Evolutionary conservation across 129 eudicot species (phyloP).

Genomic region (Artemisia annua): DNA sequence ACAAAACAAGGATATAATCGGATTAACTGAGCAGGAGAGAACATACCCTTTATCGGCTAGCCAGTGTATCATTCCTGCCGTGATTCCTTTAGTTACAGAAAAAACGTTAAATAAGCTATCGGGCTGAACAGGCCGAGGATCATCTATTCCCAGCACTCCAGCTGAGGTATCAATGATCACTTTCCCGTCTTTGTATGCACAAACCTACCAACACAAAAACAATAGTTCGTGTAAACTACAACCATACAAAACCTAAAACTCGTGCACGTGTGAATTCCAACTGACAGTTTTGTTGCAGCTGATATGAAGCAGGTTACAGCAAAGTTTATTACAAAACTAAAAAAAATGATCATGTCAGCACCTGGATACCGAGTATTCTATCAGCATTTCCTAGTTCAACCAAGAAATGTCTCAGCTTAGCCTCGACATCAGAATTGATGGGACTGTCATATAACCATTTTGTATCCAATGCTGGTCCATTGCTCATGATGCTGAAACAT

Average conservation of each 20-base stretch:
- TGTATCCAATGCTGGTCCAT: no score
- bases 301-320: no score
- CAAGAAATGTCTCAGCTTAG: conserved; percentile 60
- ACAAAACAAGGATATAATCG: no score
- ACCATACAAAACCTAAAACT: no score
- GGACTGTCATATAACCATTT: conserved; percentile 30
- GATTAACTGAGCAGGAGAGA: not conserved
- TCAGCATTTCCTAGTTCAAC: conserved; percentile 68
- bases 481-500: no score
- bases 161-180: conserved; percentile 92
- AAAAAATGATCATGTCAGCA: no score
- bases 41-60: conserved; percentile 75
- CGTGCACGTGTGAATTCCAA: no score
- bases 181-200: conserved; percentile 91
- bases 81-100: conserved; percentile 74
- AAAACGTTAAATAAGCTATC: conserved; percentile 82
- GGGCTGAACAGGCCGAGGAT: conserved; percentile 85
- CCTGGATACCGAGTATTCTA: conserved; percentile 62
- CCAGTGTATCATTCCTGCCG: conserved; percentile 88
- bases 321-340: no score
- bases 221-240: no score
- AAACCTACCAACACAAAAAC: conserved; percentile 46
- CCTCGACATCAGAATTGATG: conserved; percentile 73
- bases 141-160: conserved; percentile 79
- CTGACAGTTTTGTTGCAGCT: no score